These are phyloP conservation scores for Phytopythium mirpurense DNA, from an alignment of 352 stramenopile genomes.

Conservation along the genomic window DNA sequence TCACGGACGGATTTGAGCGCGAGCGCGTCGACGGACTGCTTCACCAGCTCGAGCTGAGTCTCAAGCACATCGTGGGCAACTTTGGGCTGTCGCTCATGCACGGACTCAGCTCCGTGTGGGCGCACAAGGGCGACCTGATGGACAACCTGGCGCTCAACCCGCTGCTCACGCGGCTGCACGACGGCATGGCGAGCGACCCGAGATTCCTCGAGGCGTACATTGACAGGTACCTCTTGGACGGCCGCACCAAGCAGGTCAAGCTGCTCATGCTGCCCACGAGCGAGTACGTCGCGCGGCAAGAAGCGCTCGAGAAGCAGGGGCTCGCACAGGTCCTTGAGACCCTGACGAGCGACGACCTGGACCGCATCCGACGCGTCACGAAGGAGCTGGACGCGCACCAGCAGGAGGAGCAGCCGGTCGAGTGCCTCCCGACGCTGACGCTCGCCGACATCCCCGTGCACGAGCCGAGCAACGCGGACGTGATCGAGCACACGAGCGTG, in stretches of 20 bases:
- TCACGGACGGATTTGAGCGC: conserved; percentile 65
- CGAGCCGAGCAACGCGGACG: conserved; percentile 44
- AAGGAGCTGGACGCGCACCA: conserved; percentile 59
- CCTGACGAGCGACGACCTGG: conserved; percentile 46
- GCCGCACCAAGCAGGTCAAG: conserved; percentile 48
- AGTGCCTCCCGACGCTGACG: conserved; percentile 71
- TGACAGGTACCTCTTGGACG: conserved; percentile 37
- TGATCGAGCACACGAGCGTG: conserved; percentile 26
- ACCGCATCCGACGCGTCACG: conserved; percentile 39
- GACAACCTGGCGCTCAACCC: conserved; percentile 68
- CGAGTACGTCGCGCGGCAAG: conserved; percentile 53
- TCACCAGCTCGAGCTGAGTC: conserved; percentile 76
- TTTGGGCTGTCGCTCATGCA: conserved; percentile 82
- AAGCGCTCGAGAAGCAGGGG: conserved; percentile 36
- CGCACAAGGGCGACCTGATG: conserved; percentile 59
- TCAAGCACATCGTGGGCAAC: conserved; percentile 82
- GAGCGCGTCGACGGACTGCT: conserved; percentile 67
- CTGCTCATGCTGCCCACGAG: conserved; percentile 74
- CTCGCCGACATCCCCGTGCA: conserved; percentile 56
- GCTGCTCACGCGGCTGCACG: conserved; percentile 45
- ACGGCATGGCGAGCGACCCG: conserved; percentile 56
- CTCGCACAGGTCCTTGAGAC: conserved; percentile 42
- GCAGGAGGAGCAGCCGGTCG: conserved; percentile 54
- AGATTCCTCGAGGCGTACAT: conserved; percentile 68
- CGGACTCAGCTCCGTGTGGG: conserved; percentile 62